These are phyloP conservation scores for Podila horticola DNA, from an alignment of 192 early-diverging fungal genomes.

Conservation along the genomic window DNA sequence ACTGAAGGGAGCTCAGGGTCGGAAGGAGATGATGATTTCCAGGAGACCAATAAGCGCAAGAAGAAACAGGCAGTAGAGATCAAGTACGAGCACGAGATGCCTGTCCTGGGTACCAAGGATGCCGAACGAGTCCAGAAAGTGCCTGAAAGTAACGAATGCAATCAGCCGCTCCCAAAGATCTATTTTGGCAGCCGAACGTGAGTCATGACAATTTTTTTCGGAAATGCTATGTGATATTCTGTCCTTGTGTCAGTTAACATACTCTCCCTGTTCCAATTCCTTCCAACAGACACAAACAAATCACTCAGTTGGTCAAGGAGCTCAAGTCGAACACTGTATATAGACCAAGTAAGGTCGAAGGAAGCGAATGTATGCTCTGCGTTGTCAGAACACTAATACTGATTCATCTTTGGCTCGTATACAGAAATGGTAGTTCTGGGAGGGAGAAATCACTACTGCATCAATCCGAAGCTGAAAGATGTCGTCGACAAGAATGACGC, in stretches of 20 bases:
- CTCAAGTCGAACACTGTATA: slow-evolving; percentile 53
- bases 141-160: too few relatives aligned
- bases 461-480: slow-evolving; percentile 52
- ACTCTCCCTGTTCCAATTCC: slow-evolving; percentile 3
- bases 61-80: slow-evolving; percentile 7
- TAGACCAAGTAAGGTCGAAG: slow-evolving; percentile 50
- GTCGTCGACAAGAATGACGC: slow-evolving; percentile 37
- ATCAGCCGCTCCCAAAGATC: slow-evolving; percentile 31
- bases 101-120: neutral
- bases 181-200: slow-evolving; percentile 50
- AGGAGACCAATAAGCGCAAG: neutral
- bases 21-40: slow-evolving; percentile 5
- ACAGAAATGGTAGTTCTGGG: slow-evolving; percentile 60
- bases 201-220: neutral
- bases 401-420: neutral
- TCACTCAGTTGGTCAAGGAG: slow-evolving; percentile 64
- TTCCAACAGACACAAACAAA: slow-evolving; percentile 66
- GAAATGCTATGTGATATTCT: neutral
- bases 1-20: neutral
- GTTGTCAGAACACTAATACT: too few relatives aligned
- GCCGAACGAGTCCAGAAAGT: neutral
- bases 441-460: slow-evolving; percentile 71
- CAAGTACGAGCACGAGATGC: slow-evolving; percentile 3
- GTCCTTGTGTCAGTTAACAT: neutral
- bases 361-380: neutral